Percentiles rank a stretch among this genome's conserved stretches.
phyloP scores from a whole-genome alignment of 768 basidiomycete genomes.

The Artomyces pyxidatus region DNA sequence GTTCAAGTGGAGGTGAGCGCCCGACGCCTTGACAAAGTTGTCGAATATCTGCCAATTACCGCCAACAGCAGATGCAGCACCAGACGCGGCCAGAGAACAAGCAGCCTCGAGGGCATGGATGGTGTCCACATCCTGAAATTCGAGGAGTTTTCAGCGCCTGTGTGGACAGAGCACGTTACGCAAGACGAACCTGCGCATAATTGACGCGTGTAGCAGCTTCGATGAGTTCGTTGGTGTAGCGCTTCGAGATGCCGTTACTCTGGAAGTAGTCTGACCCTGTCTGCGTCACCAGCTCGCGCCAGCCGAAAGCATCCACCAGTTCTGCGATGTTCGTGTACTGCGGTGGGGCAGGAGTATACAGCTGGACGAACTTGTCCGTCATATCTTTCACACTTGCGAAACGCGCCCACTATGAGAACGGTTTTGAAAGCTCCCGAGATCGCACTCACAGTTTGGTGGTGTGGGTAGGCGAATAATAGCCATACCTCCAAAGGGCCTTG shows the following conservation, averaged over 20 bases:
- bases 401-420: no score
- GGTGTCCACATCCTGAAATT: slow-evolving; percentile 45
- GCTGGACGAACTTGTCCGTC: slow-evolving; percentile 38
- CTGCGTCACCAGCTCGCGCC: slow-evolving; percentile 30
- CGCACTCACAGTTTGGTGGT: slow-evolving; percentile 7
- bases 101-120: slow-evolving; percentile 76
- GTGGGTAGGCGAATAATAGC: slow-evolving; percentile 5
- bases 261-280: slow-evolving; percentile 50
- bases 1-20: slow-evolving; percentile 62
- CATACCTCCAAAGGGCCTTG: slow-evolving; percentile 11
- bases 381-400: slow-evolving; percentile 52
- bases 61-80: slow-evolving; percentile 58
- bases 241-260: slow-evolving; percentile 41
- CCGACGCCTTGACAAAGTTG: slow-evolving; percentile 61
- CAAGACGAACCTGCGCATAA: slow-evolving; percentile 54
- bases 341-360: slow-evolving; percentile 49
- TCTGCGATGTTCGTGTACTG: slow-evolving; percentile 51
- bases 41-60: slow-evolving; percentile 88
- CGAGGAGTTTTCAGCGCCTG: not conserved
- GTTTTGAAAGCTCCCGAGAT: no score
- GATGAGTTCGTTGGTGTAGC: slow-evolving; percentile 61
- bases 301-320: slow-evolving; percentile 14
- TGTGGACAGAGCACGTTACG: not conserved
- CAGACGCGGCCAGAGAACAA: slow-evolving; percentile 61
- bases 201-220: slow-evolving; percentile 75